Base-by-base conservation (phyloP, 2,329 filamentous ascomycete genomes). In the Lecanicillium sp. region DNA sequence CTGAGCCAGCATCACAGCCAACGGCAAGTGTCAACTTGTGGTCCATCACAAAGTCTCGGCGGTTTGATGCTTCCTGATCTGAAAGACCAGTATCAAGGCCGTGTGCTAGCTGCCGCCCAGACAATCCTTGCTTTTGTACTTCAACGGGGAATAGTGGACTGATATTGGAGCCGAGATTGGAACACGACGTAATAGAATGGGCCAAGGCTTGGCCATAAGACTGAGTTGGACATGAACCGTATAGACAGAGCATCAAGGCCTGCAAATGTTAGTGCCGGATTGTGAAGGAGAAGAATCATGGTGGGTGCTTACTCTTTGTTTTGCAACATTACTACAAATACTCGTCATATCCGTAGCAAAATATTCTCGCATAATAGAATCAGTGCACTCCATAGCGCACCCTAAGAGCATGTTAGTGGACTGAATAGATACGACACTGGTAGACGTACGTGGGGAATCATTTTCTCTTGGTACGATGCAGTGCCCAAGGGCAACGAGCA, bases 171-270 rank as follows among this genome's bases (percentile, higher is more conserved):
- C 55, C 56, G 22, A 50, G 32, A 7, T 40, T 38, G 14, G 48
- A 51, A 40, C 58, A 61, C 30, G 48, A 41, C 14, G 47, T 43
- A 31, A 57, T 45, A 15, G 49, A 44, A 29, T 53, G 36, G 15
- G 48, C 44, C n/a, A 60, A 42, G 3, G 58, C 56, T 27, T 45
- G 41, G 13, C 54, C 56, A 25, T 61, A 60, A n/a, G 43, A 38
- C 17, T 48, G 25, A 17, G 45, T 19, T n/a, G 43, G 39, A 33
- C 58, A 61, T 11, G 48, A 48, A 22, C 40, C 47, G 31, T 52
- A 43, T 35, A 61, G 44, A 34, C 58, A 61, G 25, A 52, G 45
- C 27, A 58, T 60, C 12, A 59, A 43, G 25, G 50, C 46, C 58
- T 61, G 13, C 5, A 5, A 9, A 18, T 15, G 30, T 38, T 29